Evolutionary conservation across 2,329 filamentous ascomycete genomes (phyloP).

Genomic region (Metarhizium robertsii): DNA sequence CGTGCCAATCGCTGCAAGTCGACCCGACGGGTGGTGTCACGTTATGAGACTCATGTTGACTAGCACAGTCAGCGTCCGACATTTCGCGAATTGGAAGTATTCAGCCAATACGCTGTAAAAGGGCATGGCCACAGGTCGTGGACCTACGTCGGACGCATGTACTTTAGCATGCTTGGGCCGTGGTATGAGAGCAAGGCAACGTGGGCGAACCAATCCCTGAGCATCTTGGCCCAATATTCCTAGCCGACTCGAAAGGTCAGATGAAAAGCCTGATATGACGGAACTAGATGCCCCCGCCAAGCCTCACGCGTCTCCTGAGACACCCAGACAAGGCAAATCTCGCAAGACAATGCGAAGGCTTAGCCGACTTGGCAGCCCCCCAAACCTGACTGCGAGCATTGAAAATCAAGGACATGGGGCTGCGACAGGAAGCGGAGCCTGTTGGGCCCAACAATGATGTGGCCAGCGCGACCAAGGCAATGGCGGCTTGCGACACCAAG

Average conservation of each 20-base stretch:
- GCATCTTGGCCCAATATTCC: not conserved
- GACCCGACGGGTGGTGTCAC: no score
- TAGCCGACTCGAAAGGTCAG: not conserved
- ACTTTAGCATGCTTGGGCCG: not conserved
- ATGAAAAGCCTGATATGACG: not conserved
- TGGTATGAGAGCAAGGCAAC: not conserved
- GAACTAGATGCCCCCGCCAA: not conserved
- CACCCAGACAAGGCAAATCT: not conserved
- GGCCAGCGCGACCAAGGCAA: not conserved
- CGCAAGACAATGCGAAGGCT: not conserved
- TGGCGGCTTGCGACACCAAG: not conserved
- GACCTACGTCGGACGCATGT: not conserved
- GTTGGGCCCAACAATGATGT: not conserved
- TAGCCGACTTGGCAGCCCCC: not conserved
- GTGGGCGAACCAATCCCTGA: not conserved
- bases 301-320: not conserved
- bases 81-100: no score
- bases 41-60: no score
- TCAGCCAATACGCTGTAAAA: not conserved
- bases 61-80: no score
- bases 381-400: not conserved
- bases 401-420: not conserved
- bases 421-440: not conserved
- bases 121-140: not conserved
- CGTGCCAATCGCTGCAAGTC: no score